phyloP scores from a whole-genome alignment of 1,139 yeast species.

The Kluyveromyces sp. region DNA sequence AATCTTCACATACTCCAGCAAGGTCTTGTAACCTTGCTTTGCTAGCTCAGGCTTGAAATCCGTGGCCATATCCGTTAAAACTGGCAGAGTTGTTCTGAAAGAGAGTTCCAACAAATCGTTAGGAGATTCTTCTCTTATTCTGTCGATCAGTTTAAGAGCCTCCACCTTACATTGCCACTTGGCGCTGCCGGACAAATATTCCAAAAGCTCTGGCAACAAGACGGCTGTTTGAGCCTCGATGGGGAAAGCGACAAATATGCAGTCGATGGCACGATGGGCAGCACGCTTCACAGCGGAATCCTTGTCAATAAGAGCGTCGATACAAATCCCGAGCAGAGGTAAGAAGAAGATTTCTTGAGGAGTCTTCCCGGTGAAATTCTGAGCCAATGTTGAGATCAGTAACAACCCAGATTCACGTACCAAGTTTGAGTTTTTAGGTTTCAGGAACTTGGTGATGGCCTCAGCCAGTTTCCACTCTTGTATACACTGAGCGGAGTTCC shows the following conservation, averaged over 20 bases:
- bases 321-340: constrained; percentile 49
- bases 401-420: constrained; percentile 71
- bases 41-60: constrained; percentile 97
- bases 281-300: constrained; percentile 81
- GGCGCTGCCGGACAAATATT: constrained; percentile 68
- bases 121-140: constrained; percentile 71
- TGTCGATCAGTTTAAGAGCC: constrained; percentile 67
- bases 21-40: constrained; percentile 67
- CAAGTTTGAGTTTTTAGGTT: constrained; percentile 66
- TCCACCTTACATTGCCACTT: constrained; percentile 91
- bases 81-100: constrained; percentile 74
- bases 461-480: constrained; percentile 62
- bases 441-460: constrained; percentile 55
- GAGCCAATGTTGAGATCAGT: constrained; percentile 60
- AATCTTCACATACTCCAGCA: constrained; percentile 67
- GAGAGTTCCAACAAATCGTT: constrained; percentile 77
- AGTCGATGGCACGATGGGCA: constrained; percentile 63
- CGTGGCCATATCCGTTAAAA: constrained; percentile 80
- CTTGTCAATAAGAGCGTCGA: constrained; percentile 72
- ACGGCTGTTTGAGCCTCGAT: constrained; percentile 72
- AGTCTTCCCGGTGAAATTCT: constrained; percentile 56
- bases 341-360: constrained; percentile 72
- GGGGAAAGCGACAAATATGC: constrained; percentile 63
- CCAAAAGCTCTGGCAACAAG: constrained; percentile 53
- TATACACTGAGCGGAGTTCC: constrained; percentile 39